Conservation (phyloP, 1,284 basidiomycete species). For the Ustanciosporium gigantosporum region DNA sequence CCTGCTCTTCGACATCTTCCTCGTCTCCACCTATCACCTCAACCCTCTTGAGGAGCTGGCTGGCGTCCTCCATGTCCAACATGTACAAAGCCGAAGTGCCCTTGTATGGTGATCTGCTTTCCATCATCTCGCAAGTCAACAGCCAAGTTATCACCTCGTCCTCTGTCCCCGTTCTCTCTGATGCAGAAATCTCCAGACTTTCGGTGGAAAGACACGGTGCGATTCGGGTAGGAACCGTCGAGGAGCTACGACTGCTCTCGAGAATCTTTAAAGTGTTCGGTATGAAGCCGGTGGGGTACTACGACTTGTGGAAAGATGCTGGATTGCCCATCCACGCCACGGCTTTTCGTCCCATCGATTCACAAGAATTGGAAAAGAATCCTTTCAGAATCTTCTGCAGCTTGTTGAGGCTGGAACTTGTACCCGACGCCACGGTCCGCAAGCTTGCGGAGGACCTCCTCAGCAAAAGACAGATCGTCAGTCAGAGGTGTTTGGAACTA, state of each 20-base stretch:
- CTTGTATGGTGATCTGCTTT: slow-evolving; percentile 62
- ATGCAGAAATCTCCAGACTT: slow-evolving; percentile 52
- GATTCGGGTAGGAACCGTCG: slow-evolving; percentile 62
- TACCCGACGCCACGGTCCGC: slow-evolving; percentile 50
- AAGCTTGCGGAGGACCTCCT: slow-evolving; percentile 53
- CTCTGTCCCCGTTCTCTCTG: slow-evolving; percentile 21
- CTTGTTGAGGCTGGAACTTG: slow-evolving; percentile 61
- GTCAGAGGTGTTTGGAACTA: slow-evolving; percentile 51
- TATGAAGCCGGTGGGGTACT: slow-evolving; percentile 63
- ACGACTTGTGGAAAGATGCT: slow-evolving; percentile 61
- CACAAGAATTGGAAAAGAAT: slow-evolving; percentile 57
- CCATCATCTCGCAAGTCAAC: slow-evolving; percentile 62
- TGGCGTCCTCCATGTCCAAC: slow-evolving; percentile 59
- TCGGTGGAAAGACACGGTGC: slow-evolving; percentile 63
- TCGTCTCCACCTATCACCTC: slow-evolving; percentile 3
- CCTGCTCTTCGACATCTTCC: slow-evolving; percentile 6
- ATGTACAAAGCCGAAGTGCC: slow-evolving; percentile 63
- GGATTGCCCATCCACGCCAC: slow-evolving; percentile 64
- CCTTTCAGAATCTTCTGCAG: slow-evolving; percentile 64
- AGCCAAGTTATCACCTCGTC: slow-evolving; percentile 23
- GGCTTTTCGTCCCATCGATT: slow-evolving; percentile 61
- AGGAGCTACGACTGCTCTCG: slow-evolving; percentile 61
- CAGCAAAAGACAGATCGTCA: slow-evolving; percentile 60
- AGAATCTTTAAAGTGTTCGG: slow-evolving; percentile 62
- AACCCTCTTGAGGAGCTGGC: slow-evolving; percentile 56